Percentiles rank a stretch among this genome's conserved stretches.
These are phyloP conservation scores for Tuctoria greenei DNA, from an alignment of 176 grass and related monocot species.

Conservation along the genomic window DNA sequence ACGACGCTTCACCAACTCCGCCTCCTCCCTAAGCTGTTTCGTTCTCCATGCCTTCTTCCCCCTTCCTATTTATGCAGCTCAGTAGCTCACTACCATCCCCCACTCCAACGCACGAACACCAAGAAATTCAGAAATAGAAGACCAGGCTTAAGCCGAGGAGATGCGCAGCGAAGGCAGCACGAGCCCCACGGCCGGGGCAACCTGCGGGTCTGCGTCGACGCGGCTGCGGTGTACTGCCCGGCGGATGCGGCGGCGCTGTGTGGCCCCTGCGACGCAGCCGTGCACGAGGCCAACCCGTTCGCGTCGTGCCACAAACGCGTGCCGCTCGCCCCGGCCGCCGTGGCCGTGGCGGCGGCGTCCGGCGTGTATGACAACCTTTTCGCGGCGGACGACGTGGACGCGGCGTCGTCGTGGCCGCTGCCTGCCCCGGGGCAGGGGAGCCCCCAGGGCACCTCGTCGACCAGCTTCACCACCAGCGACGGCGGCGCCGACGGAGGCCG, in stretches of 20 bases:
- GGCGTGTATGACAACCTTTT: conserved; percentile 56
- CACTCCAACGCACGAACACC: conserved; percentile 22
- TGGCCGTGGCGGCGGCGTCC: conserved; percentile 20
- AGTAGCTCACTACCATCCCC: conserved; percentile 39
- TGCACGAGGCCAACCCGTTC: conserved; percentile 52
- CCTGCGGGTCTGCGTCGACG: conserved; percentile 49
- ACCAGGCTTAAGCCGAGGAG: too few species aligned
- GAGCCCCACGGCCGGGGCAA: neutral
- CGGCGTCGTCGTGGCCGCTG: conserved; percentile 21
- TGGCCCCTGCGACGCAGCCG: conserved; percentile 46
- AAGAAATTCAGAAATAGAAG: neutral
- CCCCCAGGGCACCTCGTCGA: conserved; percentile 37
- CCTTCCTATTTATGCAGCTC: conserved; percentile 47
- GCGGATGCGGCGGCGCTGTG: conserved; percentile 62
- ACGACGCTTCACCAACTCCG: conserved; percentile 40
- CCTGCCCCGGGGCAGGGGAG: conserved; percentile 16
- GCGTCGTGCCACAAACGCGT: conserved; percentile 50
- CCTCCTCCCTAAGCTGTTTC: conserved; percentile 7
- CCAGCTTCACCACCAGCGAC: conserved; percentile 31
- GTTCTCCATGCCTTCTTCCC: neutral
- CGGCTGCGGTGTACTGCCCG: conserved; percentile 45
- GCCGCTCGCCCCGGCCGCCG: too few species aligned
- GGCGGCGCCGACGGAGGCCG: conserved; percentile 18
- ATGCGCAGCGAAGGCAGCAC: conserved; percentile 51
- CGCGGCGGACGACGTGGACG: conserved; percentile 29